These are phyloP conservation scores for Solidago caesia DNA, from an alignment of 129 eudicot genomes.

Conservation along the genomic window DNA sequence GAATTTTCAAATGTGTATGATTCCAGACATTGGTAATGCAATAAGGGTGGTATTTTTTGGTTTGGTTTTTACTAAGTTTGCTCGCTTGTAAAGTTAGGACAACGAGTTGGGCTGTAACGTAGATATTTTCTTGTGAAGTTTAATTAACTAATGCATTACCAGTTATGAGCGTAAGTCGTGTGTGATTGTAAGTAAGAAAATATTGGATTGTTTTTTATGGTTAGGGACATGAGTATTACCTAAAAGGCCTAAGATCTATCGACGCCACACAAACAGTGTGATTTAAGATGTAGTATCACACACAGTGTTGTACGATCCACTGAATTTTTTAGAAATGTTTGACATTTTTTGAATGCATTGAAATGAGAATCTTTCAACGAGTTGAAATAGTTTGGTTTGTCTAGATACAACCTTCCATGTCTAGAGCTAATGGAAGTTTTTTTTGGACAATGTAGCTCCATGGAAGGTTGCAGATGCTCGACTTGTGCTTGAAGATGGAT, in stretches of 20 bases:
- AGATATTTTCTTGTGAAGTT: background rate
- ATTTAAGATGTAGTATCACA: background rate
- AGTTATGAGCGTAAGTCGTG: background rate
- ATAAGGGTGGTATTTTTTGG: background rate
- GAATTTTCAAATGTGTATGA: background rate
- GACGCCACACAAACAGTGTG: background rate
- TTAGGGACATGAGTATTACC: background rate
- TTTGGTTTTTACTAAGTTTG: background rate
- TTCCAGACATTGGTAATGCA: background rate
- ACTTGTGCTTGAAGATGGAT: conserved; percentile 96
- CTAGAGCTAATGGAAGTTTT: conserved; percentile 11
- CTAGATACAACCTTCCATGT: background rate
- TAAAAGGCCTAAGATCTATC: background rate
- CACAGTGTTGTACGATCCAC: background rate
- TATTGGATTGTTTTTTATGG: background rate
- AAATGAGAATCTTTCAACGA: background rate
- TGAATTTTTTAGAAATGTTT: background rate
- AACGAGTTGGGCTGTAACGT: background rate
- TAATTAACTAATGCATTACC: background rate
- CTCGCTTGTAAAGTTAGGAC: background rate
- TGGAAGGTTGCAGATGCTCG: conserved; percentile 99
- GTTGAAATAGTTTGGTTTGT: background rate
- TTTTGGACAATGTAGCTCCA: conserved; percentile 43
- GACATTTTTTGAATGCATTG: background rate
- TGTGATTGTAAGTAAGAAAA: background rate